Percentiles rank a stretch among this genome's conserved stretches.
These are phyloP conservation scores for Pseudocercospora fuligena DNA, from an alignment of 2,329 filamentous ascomycete genomes.

Conservation along the genomic window DNA sequence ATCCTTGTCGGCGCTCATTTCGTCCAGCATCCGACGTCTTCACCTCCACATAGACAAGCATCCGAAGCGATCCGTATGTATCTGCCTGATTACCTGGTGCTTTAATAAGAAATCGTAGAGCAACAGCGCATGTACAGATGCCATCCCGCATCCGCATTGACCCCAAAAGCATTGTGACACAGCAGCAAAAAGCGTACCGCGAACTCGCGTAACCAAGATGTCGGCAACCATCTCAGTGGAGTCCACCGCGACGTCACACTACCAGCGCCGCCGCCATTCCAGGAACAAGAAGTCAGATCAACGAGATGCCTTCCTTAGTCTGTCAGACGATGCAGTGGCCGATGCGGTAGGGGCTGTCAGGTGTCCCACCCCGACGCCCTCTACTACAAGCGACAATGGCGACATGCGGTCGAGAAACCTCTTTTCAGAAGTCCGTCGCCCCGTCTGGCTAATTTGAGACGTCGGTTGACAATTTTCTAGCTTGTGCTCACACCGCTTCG, in stretches of 20 bases:
- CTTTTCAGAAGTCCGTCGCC: conserved; percentile 32
- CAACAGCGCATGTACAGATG: neutral
- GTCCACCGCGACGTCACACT: conserved; percentile 26
- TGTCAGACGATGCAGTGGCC: conserved; percentile 33
- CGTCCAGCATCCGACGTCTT: neutral
- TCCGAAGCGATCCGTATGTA: conserved; percentile 9
- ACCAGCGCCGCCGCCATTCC: conserved; percentile 26
- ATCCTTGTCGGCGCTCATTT: neutral
- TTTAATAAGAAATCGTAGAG: conserved; percentile 14
- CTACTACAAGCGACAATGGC: conserved; percentile 23
- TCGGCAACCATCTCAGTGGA: conserved; percentile 19
- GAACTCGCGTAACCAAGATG: conserved; percentile 20
- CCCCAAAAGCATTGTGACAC: conserved; percentile 23
- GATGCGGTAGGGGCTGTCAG: conserved; percentile 20
- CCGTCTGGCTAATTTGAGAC: conserved; percentile 10
- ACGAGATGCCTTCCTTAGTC: conserved; percentile 36
- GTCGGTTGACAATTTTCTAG: conserved; percentile 25
- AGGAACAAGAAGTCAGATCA: conserved; percentile 32
- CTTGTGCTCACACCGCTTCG: conserved; percentile 65
- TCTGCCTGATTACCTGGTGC: conserved; percentile 5
- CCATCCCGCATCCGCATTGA: neutral
- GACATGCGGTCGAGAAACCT: conserved; percentile 24
- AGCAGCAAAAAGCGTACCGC: conserved; percentile 17
- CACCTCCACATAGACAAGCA: neutral
- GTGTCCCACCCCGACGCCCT: conserved; percentile 27